phyloP scores from a whole-genome alignment of 345 rosid species.

The Moricandia moricandioides region DNA sequence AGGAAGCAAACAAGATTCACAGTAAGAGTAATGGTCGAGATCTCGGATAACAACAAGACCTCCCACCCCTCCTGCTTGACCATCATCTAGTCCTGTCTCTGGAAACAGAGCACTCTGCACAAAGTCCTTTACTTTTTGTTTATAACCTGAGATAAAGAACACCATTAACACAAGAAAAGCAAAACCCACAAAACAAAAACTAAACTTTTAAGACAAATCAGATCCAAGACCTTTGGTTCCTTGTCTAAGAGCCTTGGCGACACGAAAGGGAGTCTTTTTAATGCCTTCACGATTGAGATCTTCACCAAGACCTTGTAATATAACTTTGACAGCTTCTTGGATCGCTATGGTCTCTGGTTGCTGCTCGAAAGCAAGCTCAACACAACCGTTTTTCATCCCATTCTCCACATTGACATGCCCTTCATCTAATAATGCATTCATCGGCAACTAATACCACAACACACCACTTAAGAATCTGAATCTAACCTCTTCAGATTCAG shows the following conservation, averaged over 20 bases:
- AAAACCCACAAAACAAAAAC: background rate
- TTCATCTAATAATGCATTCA: conserved; percentile 72
- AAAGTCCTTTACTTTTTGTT: conserved; percentile 58
- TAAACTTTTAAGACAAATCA: background rate
- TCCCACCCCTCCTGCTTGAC: conserved; percentile 77
- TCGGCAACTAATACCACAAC: conserved; percentile 27
- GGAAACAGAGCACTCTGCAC: conserved; percentile 83
- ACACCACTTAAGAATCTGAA: too few species aligned
- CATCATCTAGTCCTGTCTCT: conserved; percentile 67
- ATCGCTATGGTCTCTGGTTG: conserved; percentile 60
- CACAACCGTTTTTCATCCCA: conserved; percentile 42
- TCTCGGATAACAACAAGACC: conserved; percentile 81
- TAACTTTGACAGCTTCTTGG: conserved; percentile 65
- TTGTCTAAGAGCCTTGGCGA: conserved; percentile 77
- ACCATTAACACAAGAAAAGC: background rate
- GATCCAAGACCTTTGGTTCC: conserved; percentile 57
- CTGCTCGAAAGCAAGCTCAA: conserved; percentile 42
- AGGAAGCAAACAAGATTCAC: conserved; percentile 85
- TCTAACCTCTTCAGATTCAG: background rate
- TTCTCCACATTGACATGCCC: conserved; percentile 54
- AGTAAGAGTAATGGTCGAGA: conserved; percentile 74
- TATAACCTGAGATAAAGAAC: conserved; percentile 53
- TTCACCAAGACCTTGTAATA: conserved; percentile 69
- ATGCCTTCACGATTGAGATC: conserved; percentile 77
- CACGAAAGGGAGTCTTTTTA: conserved; percentile 77